Evolutionary conservation across 305 asterid species (phyloP).

Genomic region (Ilex paraguariensis): DNA sequence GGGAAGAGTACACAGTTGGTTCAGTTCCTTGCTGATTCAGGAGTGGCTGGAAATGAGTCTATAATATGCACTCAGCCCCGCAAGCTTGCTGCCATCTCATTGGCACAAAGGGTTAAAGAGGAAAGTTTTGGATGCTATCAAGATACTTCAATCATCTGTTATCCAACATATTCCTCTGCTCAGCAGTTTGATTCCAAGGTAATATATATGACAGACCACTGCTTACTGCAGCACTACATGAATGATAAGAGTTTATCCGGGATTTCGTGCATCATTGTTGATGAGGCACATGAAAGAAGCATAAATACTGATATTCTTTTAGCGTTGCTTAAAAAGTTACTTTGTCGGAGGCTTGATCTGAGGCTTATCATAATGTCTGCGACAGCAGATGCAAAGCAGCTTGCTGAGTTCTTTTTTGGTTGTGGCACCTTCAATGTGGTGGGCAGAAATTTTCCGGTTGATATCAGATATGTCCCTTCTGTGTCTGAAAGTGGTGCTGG

Average conservation of each 20-base stretch:
- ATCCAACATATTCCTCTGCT: constrained; percentile 56
- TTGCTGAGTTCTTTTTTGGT: constrained; percentile 62
- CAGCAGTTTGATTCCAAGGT: constrained; percentile 50
- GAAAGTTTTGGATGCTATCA: constrained; percentile 64
- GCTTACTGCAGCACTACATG: constrained; percentile 84
- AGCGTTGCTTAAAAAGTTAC: constrained; percentile 66
- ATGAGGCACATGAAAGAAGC: constrained; percentile 99
- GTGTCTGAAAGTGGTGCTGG: constrained; percentile 34
- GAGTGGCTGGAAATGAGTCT: constrained; percentile 45
- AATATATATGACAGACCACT: constrained; percentile 80
- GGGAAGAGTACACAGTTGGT: constrained; percentile 98
- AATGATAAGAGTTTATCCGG: constrained; percentile 51
- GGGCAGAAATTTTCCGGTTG: constrained; percentile 85
- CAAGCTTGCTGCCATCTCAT: constrained; percentile 77
- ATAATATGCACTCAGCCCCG: constrained; percentile 95
- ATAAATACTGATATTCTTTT: constrained; percentile 89
- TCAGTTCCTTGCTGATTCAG: constrained; percentile 87
- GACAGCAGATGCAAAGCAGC: constrained; percentile 81
- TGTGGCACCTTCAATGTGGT: constrained; percentile 59
- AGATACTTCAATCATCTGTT: constrained; percentile 41
- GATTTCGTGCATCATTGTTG: constrained; percentile 80
- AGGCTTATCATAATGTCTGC: constrained; percentile 95
- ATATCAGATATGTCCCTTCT: constrained; percentile 54
- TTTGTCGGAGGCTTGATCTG: constrained; percentile 54
- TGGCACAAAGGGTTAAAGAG: constrained; percentile 77